Percentiles rank a stretch among this genome's conserved stretches.
Conservation (phyloP, 2,329 filamentous ascomycete genomes). For the Didymella lethalis region DNA sequence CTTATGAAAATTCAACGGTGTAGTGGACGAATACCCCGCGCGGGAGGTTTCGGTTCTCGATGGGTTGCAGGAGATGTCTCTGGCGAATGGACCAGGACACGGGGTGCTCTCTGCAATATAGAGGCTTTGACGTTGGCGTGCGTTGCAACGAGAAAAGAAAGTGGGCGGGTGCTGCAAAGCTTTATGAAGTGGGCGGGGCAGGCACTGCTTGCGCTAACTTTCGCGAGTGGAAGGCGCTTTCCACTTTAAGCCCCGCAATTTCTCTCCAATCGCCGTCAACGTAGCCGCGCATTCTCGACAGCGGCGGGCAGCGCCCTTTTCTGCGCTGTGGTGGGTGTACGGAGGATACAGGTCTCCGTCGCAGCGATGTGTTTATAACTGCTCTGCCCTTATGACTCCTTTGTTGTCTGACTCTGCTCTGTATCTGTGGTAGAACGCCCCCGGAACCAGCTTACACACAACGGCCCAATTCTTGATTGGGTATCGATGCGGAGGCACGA, state of each 20-base stretch:
- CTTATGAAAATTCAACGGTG: constrained; percentile 48
- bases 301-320: constrained; percentile 19
- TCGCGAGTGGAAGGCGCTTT: constrained; percentile 16
- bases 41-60: constrained; percentile 37
- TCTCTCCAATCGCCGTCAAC: constrained; percentile 20
- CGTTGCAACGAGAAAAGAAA: constrained; percentile 24
- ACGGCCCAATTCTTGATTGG: constrained; percentile 21
- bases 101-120: constrained; percentile 34
- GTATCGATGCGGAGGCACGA: constrained; percentile 16
- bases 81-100: constrained; percentile 46
- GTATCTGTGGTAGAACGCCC: constrained; percentile 5
- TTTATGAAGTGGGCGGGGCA: constrained; percentile 20
- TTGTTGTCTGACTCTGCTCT: background rate
- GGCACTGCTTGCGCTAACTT: constrained; percentile 8
- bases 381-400: constrained; percentile 1
- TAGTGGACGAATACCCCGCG: constrained; percentile 49
- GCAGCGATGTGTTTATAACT: constrained; percentile 6
- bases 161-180: constrained; percentile 16
- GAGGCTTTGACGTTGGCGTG: constrained; percentile 35
- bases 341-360: constrained; percentile 16
- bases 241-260: constrained; percentile 20
- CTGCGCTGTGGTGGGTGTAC: constrained; percentile 6
- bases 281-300: constrained; percentile 8
- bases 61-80: constrained; percentile 40
- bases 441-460: constrained; percentile 6